Evolutionary conservation across 192 early-diverging fungal genomes (phyloP).

Genomic region (Entomortierella parvispora): DNA sequence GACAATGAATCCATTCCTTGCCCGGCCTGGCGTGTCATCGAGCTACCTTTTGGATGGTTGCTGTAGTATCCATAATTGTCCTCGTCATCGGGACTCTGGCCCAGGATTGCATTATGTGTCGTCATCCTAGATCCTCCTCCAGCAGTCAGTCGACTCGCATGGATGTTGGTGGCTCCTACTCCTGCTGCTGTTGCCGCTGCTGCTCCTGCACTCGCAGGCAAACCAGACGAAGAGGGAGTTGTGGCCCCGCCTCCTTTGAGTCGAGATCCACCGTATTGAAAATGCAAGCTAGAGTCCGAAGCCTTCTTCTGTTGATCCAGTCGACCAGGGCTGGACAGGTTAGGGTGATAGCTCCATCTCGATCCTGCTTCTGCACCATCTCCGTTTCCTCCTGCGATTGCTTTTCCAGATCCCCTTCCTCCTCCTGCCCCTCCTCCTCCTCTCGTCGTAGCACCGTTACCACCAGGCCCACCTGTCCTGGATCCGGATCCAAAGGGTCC

Average conservation of each 20-base stretch:
- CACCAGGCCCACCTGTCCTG: background rate
- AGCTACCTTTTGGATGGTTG: too few relatives aligned
- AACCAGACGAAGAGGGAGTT: background rate
- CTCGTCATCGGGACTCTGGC: too few relatives aligned
- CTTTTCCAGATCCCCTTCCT: background rate
- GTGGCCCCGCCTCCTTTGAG: background rate
- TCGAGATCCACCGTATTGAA: slow-evolving; percentile 25
- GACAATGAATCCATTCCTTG: too few relatives aligned
- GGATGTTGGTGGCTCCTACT: slow-evolving; percentile 14
- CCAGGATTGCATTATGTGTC: too few relatives aligned
- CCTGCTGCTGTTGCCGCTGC: background rate
- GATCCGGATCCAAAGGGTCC: background rate
- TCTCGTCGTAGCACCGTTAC: background rate
- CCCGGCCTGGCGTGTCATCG: too few relatives aligned
- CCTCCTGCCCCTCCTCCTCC: background rate
- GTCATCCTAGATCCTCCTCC: too few relatives aligned
- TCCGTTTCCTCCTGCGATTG: background rate
- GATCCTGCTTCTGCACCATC: slow-evolving; percentile 7
- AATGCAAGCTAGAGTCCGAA: slow-evolving; percentile 32
- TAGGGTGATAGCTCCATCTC: slow-evolving; percentile 17
- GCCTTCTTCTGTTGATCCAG: slow-evolving; percentile 35
- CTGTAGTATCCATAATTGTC: too few relatives aligned
- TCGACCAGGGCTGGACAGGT: slow-evolving; percentile 39
- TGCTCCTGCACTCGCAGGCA: background rate
- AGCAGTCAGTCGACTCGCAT: too few relatives aligned